Conservation (phyloP, 108 stramenopile genomes). For the Cylindrotheca closterium region DNA sequence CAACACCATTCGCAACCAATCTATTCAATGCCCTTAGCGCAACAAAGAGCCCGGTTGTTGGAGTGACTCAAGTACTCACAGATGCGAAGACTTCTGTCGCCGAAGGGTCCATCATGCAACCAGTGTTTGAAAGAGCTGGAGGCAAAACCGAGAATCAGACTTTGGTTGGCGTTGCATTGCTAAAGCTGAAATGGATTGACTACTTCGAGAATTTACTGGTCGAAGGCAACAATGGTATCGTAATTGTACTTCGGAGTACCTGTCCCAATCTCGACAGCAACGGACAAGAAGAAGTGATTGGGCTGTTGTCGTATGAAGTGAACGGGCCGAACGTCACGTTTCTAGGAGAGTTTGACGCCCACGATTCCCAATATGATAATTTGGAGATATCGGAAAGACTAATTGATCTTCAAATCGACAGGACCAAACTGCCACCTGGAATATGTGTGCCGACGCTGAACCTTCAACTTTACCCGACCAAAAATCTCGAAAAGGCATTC, state of each 20-base stretch:
- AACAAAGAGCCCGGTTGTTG: neutral
- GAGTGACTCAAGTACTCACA: neutral
- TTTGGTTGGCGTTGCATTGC: slow-evolving; percentile 2
- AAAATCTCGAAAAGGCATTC: neutral
- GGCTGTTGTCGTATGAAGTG: neutral
- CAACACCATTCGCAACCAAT: neutral
- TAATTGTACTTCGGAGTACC: neutral
- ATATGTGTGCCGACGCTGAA: neutral
- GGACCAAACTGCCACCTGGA: neutral
- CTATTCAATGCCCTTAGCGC: neutral
- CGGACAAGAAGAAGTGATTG: neutral
- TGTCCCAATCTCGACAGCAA: neutral
- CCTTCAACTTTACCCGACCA: slow-evolving; percentile 8
- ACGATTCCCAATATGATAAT: slow-evolving; percentile 6
- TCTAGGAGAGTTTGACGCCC: slow-evolving; percentile 1
- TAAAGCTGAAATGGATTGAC: neutral
- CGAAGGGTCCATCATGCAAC: neutral
- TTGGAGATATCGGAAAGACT: neutral
- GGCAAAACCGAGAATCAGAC: neutral
- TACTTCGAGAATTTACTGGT: neutral
- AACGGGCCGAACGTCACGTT: slow-evolving; percentile 3
- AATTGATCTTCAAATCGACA: neutral
- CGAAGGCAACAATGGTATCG: neutral
- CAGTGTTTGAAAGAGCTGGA: neutral
- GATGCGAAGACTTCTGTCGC: neutral